Conservation (phyloP, 306 rosid genomes). For the Rosa persica region DNA sequence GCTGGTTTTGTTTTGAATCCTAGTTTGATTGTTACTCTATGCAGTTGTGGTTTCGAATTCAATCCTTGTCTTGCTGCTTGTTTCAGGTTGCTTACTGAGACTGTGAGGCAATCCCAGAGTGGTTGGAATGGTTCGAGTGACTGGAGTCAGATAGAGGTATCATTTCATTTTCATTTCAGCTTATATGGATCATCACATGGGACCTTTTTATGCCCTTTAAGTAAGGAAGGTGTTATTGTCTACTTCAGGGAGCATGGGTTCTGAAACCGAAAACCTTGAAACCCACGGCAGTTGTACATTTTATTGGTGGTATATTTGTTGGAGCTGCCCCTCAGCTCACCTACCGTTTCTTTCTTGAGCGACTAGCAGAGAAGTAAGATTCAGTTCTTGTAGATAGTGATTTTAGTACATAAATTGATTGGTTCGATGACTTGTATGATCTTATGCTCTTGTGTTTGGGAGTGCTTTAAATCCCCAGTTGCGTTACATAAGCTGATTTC, state of each 20-base stretch:
- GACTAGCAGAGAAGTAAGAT: conserved; percentile 79
- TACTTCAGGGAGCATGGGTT: conserved; percentile 92
- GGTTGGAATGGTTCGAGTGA: conserved; percentile 63
- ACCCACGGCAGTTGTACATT: conserved; percentile 80
- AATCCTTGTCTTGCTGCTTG: neutral
- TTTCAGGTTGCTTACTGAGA: conserved; percentile 73
- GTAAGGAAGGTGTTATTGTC: neutral
- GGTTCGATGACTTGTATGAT: neutral
- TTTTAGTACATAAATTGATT: neutral
- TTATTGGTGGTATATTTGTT: conserved; percentile 93
- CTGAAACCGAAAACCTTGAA: conserved; percentile 65
- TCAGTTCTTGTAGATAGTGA: neutral
- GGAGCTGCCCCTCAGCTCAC: conserved; percentile 99
- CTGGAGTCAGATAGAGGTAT: conserved; percentile 93
- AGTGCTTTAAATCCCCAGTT: neutral
- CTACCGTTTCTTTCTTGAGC: conserved; percentile 89
- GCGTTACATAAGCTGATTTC: neutral
- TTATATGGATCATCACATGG: conserved; percentile 2
- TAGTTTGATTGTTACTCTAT: neutral
- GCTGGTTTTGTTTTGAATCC: neutral
- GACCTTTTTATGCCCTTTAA: neutral
- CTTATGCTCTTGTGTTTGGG: neutral
- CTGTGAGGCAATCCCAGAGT: conserved; percentile 75
- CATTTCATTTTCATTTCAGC: neutral
- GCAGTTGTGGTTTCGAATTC: neutral